Conservation (phyloP, 192 early-diverging fungal species). For the Geosiphon pyriformis region DNA sequence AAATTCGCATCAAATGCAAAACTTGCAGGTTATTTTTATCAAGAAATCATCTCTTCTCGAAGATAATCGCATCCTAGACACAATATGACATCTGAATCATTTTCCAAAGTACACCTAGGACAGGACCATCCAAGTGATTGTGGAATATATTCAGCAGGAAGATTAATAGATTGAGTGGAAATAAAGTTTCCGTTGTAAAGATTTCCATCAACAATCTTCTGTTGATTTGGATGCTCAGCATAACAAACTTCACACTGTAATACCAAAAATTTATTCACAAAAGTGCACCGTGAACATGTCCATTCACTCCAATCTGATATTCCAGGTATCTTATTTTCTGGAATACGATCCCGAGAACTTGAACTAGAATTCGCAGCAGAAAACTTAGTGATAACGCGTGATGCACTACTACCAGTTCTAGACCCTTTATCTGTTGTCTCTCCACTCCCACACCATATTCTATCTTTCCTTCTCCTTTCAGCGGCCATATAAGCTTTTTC, state of each 20-base stretch:
- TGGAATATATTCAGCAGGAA: neutral
- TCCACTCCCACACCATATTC: constrained; percentile 63
- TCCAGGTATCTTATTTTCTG: neutral
- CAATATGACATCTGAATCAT: constrained; percentile 6
- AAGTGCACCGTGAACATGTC: constrained; percentile 54
- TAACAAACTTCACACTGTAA: constrained; percentile 47
- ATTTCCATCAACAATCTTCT: neutral
- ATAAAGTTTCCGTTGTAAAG: neutral
- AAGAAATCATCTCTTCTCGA: neutral
- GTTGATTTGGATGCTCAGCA: constrained; percentile 14
- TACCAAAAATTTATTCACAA: constrained; percentile 39
- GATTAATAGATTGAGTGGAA: neutral
- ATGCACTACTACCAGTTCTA: neutral
- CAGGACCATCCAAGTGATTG: neutral
- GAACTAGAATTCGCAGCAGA: neutral
- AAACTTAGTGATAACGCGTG: constrained; percentile 14
- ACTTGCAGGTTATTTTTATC: too few species aligned
- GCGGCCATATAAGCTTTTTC: constrained; percentile 66
- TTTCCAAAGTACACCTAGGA: constrained; percentile 9
- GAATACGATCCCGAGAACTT: neutral
- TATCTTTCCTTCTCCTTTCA: constrained; percentile 56
- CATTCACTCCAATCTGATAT: constrained; percentile 30
- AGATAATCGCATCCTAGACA: constrained; percentile 24
- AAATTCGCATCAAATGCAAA: too few species aligned
- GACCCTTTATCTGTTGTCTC: constrained; percentile 4